Evolutionary conservation across 495 filamentous ascomycete genomes (phyloP).

Genomic region (Aspergillus indologenus): DNA sequence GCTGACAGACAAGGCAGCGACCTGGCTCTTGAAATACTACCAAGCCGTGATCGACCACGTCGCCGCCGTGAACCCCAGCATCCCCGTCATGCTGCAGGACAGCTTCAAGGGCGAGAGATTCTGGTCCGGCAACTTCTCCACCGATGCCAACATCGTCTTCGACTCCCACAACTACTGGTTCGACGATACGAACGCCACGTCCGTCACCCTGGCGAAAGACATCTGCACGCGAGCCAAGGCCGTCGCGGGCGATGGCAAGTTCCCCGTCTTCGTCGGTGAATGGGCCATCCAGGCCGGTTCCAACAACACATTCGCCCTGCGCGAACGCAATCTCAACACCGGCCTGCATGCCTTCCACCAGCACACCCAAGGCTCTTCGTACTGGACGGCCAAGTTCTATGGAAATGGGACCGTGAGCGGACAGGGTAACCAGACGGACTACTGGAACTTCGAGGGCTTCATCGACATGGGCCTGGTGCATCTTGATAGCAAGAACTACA

Average conservation of each 20-base stretch:
- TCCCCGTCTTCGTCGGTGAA: conserved; percentile 33
- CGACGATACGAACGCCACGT: conserved; percentile 23
- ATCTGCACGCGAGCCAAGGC: conserved; percentile 22
- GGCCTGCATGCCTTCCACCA: conserved; percentile 22
- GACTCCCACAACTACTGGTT: conserved; percentile 34
- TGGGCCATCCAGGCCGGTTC: conserved; percentile 28
- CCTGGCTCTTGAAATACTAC: conserved; percentile 30
- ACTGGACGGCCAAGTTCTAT: conserved; percentile 28
- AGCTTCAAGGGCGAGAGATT: conserved; percentile 29
- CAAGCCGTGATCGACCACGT: conserved; percentile 24
- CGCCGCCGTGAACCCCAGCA: conserved; percentile 16
- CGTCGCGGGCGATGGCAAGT: conserved; percentile 25
- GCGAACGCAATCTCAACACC: conserved; percentile 23
- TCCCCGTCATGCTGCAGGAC: conserved; percentile 33
- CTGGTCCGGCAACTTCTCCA: conserved; percentile 24
- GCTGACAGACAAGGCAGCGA: conserved; percentile 24
- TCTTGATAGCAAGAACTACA: background rate
- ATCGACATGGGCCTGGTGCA: conserved; percentile 16
- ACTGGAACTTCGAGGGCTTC: conserved; percentile 27
- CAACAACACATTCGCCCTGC: conserved; percentile 23
- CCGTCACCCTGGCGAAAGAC: conserved; percentile 21
- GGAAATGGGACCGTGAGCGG: conserved; percentile 23
- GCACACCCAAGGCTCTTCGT: conserved; percentile 24
- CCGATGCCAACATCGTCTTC: conserved; percentile 27
- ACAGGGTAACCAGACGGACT: conserved; percentile 26